phyloP scores from a whole-genome alignment of 139 green algal species.

The Picochlorum sp. region DNA sequence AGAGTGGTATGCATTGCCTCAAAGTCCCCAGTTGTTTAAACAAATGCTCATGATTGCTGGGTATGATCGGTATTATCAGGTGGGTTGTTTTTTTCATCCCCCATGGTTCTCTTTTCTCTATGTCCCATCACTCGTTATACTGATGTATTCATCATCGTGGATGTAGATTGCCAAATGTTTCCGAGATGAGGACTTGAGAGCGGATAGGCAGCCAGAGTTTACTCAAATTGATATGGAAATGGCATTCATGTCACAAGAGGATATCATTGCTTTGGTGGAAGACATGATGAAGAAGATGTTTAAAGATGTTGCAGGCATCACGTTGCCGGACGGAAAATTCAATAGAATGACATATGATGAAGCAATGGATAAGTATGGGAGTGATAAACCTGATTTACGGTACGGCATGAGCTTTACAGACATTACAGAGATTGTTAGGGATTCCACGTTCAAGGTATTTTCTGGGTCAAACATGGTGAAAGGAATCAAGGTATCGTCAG shows the following conservation, averaged over 20 bases:
- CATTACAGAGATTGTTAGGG: constrained; percentile 50
- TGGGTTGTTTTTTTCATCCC: constrained; percentile 6
- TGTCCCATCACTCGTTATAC: not conserved
- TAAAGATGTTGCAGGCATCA: constrained; percentile 41
- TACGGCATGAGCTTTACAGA: constrained; percentile 73
- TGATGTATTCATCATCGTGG: constrained; percentile 16
- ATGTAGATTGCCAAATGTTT: constrained; percentile 78
- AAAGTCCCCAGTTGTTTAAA: constrained; percentile 97
- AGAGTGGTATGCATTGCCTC: constrained; percentile 89
- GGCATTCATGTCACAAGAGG: constrained; percentile 75
- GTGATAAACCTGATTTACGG: constrained; percentile 81
- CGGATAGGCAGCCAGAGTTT: constrained; percentile 96
- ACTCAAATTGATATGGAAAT: constrained; percentile 97
- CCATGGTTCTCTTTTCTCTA: not conserved
- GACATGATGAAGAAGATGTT: constrained; percentile 63
- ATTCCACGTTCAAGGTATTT: constrained; percentile 83
- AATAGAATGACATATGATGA: constrained; percentile 80
- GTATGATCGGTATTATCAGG: constrained; percentile 95
- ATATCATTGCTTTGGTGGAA: constrained; percentile 83
- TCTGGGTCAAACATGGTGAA: constrained; percentile 68
- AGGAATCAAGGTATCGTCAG: constrained; percentile 70
- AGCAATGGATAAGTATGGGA: constrained; percentile 74
- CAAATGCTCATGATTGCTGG: constrained; percentile 98
- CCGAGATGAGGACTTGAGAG: constrained; percentile 88
- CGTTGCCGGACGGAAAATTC: constrained; percentile 52